Percentiles rank a stretch among this genome's conserved stretches.
Conservation (phyloP, 192 early-diverging fungal species). For the Thoreauomyces humboldtii region DNA sequence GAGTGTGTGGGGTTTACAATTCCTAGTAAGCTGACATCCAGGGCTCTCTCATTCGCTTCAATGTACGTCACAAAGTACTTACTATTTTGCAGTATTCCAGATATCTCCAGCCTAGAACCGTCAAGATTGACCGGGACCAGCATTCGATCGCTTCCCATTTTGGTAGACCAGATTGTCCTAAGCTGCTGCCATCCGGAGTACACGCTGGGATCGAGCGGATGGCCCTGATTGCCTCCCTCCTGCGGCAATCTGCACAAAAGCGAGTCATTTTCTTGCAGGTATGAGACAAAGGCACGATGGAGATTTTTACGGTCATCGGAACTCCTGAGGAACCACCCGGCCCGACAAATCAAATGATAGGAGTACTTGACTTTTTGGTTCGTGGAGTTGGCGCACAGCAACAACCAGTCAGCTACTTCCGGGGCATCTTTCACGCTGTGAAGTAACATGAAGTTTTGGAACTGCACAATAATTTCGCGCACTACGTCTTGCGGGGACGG, state of each 20-base stretch:
- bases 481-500: background rate
- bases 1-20: background rate
- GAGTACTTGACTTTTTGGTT: slow-evolving; percentile 6
- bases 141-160: background rate
- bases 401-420: slow-evolving; percentile 1
- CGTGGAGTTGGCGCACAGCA: background rate
- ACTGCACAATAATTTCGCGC: slow-evolving; percentile 3
- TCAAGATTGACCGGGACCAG: slow-evolving; percentile 1
- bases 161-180: slow-evolving; percentile 13
- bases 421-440: background rate
- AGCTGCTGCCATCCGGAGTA: slow-evolving; percentile 6
- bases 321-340: slow-evolving; percentile 6
- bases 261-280: slow-evolving; percentile 1
- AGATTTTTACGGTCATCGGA: background rate
- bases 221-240: background rate
- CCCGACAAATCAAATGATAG: slow-evolving; percentile 5
- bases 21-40: background rate
- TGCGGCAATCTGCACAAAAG: slow-evolving; percentile 1
- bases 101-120: background rate
- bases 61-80: background rate
- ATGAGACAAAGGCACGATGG: background rate
- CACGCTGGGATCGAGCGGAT: slow-evolving; percentile 5
- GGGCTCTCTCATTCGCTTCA: background rate
- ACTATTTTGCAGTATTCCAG: background rate
- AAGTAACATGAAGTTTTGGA: background rate